These are phyloP conservation scores for Helicocarpus griseus DNA, from an alignment of 2,329 filamentous ascomycete genomes.

Conservation along the genomic window DNA sequence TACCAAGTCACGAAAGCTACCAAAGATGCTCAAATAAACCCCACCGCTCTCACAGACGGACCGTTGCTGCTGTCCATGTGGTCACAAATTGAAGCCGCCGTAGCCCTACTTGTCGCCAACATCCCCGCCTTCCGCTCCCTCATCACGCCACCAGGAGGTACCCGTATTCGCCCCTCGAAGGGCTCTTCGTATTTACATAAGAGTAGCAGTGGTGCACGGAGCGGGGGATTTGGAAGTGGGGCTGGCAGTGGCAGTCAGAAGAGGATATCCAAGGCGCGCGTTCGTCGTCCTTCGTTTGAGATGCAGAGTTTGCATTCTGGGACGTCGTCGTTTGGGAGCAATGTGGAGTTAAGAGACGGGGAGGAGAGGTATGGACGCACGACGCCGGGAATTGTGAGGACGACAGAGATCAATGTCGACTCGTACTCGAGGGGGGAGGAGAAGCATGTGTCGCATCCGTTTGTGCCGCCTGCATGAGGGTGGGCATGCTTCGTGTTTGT, in stretches of 20 bases:
- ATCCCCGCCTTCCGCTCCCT: constrained; percentile 6
- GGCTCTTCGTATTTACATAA: neutral
- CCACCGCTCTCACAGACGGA: neutral
- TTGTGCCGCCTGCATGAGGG: neutral
- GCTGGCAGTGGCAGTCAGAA: neutral
- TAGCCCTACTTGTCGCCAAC: constrained; percentile 3
- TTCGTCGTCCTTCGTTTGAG: neutral
- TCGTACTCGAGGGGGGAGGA: neutral
- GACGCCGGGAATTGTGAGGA: neutral
- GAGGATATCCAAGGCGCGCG: neutral
- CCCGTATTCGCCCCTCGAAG: neutral
- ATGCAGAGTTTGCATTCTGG: constrained; percentile 1
- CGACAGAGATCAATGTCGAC: neutral
- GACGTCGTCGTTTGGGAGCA: neutral
- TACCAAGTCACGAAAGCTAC: constrained; percentile 13
- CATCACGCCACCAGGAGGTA: neutral
- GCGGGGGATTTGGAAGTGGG: neutral
- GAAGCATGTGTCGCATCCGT: neutral
- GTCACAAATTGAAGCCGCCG: constrained; percentile 2
- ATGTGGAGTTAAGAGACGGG: neutral
- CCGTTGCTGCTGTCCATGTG: neutral
- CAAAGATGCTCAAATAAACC: neutral
- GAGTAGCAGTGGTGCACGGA: neutral
- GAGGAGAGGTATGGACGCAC: neutral
- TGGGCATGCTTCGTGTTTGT: neutral